A percentile compares a stretch with the other conserved stretches of the same genome.
Conservation (phyloP, 768 basidiomycete genomes). For the Boletales sp. region DNA sequence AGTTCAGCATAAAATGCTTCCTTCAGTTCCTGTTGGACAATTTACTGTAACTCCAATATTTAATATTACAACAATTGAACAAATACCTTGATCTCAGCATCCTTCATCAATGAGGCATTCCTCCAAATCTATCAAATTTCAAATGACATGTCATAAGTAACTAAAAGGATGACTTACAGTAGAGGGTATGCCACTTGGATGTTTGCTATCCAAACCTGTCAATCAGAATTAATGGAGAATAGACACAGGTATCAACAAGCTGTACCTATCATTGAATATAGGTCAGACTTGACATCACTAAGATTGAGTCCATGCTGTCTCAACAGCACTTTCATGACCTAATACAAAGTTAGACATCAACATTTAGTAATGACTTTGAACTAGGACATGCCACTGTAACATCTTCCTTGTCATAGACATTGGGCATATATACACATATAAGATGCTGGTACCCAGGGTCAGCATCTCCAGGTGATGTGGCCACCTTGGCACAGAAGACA, state of each 20-base stretch:
- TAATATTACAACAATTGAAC: background rate
- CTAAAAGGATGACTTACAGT: slow-evolving; percentile 42
- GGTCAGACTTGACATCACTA: slow-evolving; percentile 66
- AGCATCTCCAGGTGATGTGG: slow-evolving; percentile 54
- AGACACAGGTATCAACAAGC: background rate
- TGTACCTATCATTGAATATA: slow-evolving; percentile 62
- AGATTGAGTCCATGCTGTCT: slow-evolving; percentile 62
- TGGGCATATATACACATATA: slow-evolving; percentile 67
- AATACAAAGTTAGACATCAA: background rate
- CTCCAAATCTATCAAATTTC: slow-evolving; percentile 58
- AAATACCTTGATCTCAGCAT: slow-evolving; percentile 58
- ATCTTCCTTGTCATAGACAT: slow-evolving; percentile 62
- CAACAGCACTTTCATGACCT: slow-evolving; percentile 68
- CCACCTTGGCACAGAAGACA: slow-evolving; percentile 59
- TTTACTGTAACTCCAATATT: background rate
- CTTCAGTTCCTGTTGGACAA: slow-evolving; percentile 48
- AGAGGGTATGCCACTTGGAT: slow-evolving; percentile 66
- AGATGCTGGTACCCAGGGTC: slow-evolving; percentile 54
- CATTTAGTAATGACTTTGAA: background rate
- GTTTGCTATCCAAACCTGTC: slow-evolving; percentile 73
- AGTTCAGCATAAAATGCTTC: slow-evolving; percentile 57
- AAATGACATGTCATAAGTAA: background rate
- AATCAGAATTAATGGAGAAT: background rate
- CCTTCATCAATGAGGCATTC: slow-evolving; percentile 52
- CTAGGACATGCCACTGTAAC: slow-evolving; percentile 46